phyloP scores from a whole-genome alignment of 805 yeast genomes.

The Sporopachydermia quercuum region DNA sequence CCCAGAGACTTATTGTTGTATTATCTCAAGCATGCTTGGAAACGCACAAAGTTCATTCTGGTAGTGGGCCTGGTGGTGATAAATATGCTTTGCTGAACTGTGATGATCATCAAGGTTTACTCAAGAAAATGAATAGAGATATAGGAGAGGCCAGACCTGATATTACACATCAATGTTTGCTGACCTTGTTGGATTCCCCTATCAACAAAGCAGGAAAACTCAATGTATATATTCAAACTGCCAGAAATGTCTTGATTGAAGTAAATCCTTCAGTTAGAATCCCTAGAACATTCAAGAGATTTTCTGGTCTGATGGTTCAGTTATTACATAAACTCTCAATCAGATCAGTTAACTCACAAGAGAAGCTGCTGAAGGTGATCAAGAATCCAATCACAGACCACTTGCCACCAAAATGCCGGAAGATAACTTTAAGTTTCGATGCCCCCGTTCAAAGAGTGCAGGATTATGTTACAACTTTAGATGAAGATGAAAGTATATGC shows the following conservation, averaged over 20 bases:
- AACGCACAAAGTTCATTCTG: slow-evolving; percentile 69
- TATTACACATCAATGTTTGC: slow-evolving; percentile 92
- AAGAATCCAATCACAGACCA: slow-evolving; percentile 97
- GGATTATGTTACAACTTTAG: slow-evolving; percentile 70
- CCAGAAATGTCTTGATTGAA: slow-evolving; percentile 86
- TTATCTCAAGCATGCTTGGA: slow-evolving; percentile 91
- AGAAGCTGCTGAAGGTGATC: slow-evolving; percentile 82
- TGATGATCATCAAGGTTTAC: slow-evolving; percentile 94
- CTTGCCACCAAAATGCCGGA: slow-evolving; percentile 89
- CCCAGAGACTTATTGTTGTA: slow-evolving; percentile 87
- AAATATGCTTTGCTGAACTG: slow-evolving; percentile 89
- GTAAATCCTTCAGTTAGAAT: slow-evolving; percentile 94
- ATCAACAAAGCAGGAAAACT: slow-evolving; percentile 93
- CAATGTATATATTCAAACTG: slow-evolving; percentile 93
- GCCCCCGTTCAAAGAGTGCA: slow-evolving; percentile 80
- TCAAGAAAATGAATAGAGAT: slow-evolving; percentile 93
- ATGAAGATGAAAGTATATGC: slow-evolving; percentile 84
- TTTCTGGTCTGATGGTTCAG: slow-evolving; percentile 96
- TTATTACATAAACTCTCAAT: slow-evolving; percentile 83
- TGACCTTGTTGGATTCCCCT: slow-evolving; percentile 92
- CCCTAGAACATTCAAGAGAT: slow-evolving; percentile 96
- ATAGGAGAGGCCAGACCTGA: slow-evolving; percentile 99
- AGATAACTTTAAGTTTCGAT: slow-evolving; percentile 83
- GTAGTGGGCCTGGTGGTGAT: slow-evolving; percentile 70
- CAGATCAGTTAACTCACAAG: slow-evolving; percentile 90